Conservation (phyloP, 192 early-diverging fungal genomes). For the Mortierella antarctica region DNA sequence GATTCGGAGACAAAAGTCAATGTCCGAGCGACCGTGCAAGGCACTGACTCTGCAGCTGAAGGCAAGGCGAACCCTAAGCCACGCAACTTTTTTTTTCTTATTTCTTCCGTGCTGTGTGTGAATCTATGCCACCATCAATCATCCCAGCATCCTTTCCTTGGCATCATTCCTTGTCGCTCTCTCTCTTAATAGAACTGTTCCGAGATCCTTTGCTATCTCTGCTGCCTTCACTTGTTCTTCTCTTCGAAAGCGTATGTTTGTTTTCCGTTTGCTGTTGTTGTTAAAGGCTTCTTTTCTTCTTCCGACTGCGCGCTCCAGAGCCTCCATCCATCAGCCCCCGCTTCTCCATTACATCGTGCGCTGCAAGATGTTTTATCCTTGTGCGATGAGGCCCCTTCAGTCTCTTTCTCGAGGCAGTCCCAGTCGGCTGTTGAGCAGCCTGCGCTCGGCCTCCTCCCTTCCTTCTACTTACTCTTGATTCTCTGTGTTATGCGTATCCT, state of each 20-base stretch:
- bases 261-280: not conserved
- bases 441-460: not conserved
- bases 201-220: not conserved
- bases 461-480: not conserved
- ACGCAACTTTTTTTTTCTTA: not conserved
- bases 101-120: not conserved
- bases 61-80: not conserved
- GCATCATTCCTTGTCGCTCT: not conserved
- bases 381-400: not conserved
- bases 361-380: no score
- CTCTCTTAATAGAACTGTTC: no score
- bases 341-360: not conserved
- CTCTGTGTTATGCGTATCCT: not conserved
- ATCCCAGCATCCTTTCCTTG: not conserved
- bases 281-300: not conserved
- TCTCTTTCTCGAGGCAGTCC: not conserved
- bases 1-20: not conserved
- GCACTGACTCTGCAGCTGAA: not conserved
- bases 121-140: not conserved
- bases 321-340: not conserved
- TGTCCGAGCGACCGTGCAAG: not conserved
- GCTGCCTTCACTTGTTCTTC: no score
- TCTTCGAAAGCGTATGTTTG: not conserved
- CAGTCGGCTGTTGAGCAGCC: no score
- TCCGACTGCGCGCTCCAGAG: not conserved